phyloP scores from a whole-genome alignment of 495 filamentous ascomycete species.

The Penicillium parvum region DNA sequence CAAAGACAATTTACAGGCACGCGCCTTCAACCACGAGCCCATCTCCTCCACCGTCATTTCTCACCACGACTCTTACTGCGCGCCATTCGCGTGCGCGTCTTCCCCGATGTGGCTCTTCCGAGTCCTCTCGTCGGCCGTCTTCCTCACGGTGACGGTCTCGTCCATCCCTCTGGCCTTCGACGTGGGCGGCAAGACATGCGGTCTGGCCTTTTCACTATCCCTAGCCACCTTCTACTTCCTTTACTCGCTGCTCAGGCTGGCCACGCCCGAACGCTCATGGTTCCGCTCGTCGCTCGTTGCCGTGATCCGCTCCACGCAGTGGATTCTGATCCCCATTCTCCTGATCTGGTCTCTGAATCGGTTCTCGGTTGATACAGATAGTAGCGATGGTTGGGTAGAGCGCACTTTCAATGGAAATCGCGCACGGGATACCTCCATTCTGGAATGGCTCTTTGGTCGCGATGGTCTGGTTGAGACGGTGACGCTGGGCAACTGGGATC shows the following conservation, averaged over 20 bases:
- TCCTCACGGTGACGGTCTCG: slow-evolving; percentile 82
- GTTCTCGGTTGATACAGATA: slow-evolving; percentile 81
- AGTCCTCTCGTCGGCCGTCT: slow-evolving; percentile 67
- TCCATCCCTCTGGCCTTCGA: slow-evolving; percentile 95
- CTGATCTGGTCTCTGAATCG: slow-evolving; percentile 93
- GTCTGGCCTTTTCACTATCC: slow-evolving; percentile 84
- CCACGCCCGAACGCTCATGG: slow-evolving; percentile 74
- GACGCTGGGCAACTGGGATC: slow-evolving; percentile 85
- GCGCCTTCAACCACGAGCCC: too few species aligned
- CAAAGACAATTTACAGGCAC: too few species aligned
- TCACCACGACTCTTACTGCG: slow-evolving; percentile 3
- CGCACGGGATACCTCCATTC: slow-evolving; percentile 57
- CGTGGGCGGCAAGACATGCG: slow-evolving; percentile 90
- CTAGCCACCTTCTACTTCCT: slow-evolving; percentile 86
- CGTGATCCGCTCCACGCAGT: slow-evolving; percentile 69
- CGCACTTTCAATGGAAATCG: slow-evolving; percentile 68
- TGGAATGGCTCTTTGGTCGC: slow-evolving; percentile 79
- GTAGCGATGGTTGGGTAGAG: slow-evolving; percentile 68
- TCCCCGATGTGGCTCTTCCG: slow-evolving; percentile 65
- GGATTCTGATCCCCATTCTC: slow-evolving; percentile 73
- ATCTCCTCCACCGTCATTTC: slow-evolving; percentile 3
- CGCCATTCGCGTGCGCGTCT: slow-evolving; percentile 15
- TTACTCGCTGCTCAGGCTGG: slow-evolving; percentile 73
- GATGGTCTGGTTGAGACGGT: slow-evolving; percentile 72
- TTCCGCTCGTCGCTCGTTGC: slow-evolving; percentile 63